phyloP scores from a whole-genome alignment of 179 eudicot species.

The Actinidia polygama region DNA sequence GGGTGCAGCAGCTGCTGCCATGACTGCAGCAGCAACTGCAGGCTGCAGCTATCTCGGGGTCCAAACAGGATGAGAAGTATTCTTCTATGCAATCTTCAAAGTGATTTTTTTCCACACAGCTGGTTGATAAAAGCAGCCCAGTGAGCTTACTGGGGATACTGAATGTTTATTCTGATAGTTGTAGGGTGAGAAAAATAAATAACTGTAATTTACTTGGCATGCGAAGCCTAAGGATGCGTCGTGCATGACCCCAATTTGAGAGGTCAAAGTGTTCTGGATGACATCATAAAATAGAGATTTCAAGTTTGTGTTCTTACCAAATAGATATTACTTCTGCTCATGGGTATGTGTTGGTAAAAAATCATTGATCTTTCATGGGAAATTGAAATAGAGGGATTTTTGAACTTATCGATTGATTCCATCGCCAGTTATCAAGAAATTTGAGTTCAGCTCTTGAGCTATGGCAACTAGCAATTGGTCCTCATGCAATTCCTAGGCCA shows the following conservation, averaged over 20 bases:
- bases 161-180: background rate
- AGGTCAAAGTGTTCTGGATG: background rate
- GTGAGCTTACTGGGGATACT: background rate
- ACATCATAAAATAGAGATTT: too few relatives aligned
- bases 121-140: slow-evolving; percentile 6
- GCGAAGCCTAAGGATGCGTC: background rate
- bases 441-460: background rate
- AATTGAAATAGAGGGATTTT: background rate
- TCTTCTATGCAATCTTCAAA: slow-evolving; percentile 47
- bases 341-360: background rate
- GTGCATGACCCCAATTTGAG: background rate
- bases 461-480: background rate
- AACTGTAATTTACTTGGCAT: background rate
- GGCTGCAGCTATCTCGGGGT: slow-evolving; percentile 73
- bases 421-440: background rate
- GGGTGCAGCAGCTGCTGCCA: slow-evolving; percentile 95
- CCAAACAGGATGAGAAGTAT: slow-evolving; percentile 61
- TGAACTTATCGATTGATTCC: background rate
- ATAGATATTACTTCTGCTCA: background rate
- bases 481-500: background rate
- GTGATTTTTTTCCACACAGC: slow-evolving; percentile 25
- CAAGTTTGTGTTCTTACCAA: background rate
- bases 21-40: slow-evolving; percentile 92
- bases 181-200: background rate
- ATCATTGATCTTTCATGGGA: background rate